A percentile compares a stretch with the other conserved stretches of the same genome.
Conservation (phyloP, 441 rosid species). For the Sinapis alba region DNA sequence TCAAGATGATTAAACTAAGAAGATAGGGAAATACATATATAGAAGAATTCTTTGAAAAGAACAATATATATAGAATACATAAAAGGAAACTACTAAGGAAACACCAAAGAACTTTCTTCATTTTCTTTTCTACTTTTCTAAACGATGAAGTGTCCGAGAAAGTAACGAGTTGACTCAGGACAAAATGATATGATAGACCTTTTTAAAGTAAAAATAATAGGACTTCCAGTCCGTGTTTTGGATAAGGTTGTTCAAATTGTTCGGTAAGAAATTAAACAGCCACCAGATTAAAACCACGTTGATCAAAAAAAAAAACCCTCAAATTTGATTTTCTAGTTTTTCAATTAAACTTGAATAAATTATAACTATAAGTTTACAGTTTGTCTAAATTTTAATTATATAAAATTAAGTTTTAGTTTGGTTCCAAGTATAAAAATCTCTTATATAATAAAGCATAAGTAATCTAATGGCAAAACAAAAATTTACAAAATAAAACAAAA, state of each 20-base stretch:
- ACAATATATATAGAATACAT: background rate
- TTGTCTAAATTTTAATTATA: too few species aligned
- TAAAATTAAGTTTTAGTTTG: too few species aligned
- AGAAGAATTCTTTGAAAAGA: background rate
- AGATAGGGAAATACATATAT: background rate
- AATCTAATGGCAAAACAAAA: too few species aligned
- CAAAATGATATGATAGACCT: background rate
- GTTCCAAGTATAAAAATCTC: too few species aligned
- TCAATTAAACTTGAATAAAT: background rate
- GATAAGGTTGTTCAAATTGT: background rate
- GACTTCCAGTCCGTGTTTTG: background rate
- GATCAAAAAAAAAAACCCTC: too few species aligned
- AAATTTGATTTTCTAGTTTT: background rate
- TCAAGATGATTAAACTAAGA: background rate
- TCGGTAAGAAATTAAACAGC: background rate
- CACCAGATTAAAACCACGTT: background rate
- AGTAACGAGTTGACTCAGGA: background rate
- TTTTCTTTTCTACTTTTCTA: background rate
- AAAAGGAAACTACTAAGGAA: background rate
- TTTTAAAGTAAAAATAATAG: background rate
- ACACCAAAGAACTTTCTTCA: background rate
- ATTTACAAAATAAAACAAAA: too few species aligned
- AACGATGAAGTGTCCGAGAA: background rate
- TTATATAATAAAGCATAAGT: too few species aligned
- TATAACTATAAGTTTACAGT: background rate